phyloP scores from a whole-genome alignment of 371 early-diverging fungal genomes.

The Thermomucor indicae-seudaticae region DNA sequence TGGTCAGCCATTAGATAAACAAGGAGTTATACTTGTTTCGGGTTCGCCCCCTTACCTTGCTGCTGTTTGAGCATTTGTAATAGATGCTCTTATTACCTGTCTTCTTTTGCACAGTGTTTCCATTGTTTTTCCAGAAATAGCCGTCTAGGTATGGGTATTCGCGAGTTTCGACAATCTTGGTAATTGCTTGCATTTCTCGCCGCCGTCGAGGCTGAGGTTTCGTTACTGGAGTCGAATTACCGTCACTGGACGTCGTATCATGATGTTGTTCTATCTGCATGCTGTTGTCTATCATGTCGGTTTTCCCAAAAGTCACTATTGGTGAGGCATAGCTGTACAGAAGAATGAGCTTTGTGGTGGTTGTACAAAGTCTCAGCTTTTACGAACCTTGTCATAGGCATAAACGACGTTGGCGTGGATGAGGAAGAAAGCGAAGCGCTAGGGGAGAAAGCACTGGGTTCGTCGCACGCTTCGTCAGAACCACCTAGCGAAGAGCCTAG shows the following conservation, averaged over 20 bases:
- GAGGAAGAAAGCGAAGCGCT: slow-evolving; percentile 2
- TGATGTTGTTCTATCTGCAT: not conserved
- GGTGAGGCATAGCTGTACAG: not conserved
- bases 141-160: slow-evolving; percentile 52
- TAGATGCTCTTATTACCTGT: slow-evolving; percentile 62
- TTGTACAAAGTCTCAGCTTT: not conserved
- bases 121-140: slow-evolving; percentile 64
- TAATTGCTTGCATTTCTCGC: slow-evolving; percentile 64
- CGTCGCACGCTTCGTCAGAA: slow-evolving; percentile 1
- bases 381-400: slow-evolving; percentile 10
- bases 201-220: slow-evolving; percentile 37
- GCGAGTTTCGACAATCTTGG: slow-evolving; percentile 59
- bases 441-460: slow-evolving; percentile 2
- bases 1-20: slow-evolving; percentile 16
- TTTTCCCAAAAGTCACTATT: not conserved
- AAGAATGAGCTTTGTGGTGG: not conserved
- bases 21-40: too few relatives aligned
- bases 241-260: slow-evolving; percentile 6
- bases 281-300: not conserved
- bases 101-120: slow-evolving; percentile 59
- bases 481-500: slow-evolving; percentile 1
- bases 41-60: slow-evolving; percentile 26
- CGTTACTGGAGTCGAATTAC: not conserved
- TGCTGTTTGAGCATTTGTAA: slow-evolving; percentile 52
- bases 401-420: slow-evolving; percentile 3